These are phyloP conservation scores for Fraxinus xanthoxyloides DNA, from an alignment of 305 asterid species.

Conservation along the genomic window DNA sequence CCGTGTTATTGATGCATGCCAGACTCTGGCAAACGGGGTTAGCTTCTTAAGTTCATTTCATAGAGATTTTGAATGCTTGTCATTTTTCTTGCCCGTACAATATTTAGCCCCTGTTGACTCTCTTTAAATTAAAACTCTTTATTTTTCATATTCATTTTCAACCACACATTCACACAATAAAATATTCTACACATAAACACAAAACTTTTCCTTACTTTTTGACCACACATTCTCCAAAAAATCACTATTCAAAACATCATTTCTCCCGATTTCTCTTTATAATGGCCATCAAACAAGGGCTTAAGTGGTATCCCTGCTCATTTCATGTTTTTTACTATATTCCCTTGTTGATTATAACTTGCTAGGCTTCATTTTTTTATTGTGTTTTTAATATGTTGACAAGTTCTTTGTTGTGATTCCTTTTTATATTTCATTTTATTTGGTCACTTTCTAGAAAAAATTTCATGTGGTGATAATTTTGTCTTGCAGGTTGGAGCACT, in stretches of 20 bases:
- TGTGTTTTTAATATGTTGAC: constrained; percentile 2
- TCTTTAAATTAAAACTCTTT: neutral
- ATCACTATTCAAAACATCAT: neutral
- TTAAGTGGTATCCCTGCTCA: neutral
- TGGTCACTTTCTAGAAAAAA: neutral
- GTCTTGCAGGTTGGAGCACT: constrained; percentile 60
- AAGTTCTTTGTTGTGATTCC: neutral
- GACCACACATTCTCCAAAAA: neutral
- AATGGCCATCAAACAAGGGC: neutral
- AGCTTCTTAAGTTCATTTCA: neutral
- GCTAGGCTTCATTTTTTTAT: neutral
- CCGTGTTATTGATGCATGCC: neutral
- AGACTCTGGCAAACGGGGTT: neutral
- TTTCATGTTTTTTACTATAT: constrained; percentile 9
- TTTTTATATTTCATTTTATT: constrained; percentile 8
- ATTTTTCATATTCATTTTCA: neutral
- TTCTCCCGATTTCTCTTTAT: neutral
- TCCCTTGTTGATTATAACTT: constrained; percentile 13
- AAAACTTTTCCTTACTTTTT: too few species aligned
- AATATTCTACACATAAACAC: neutral
- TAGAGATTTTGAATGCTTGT: neutral
- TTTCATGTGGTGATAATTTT: constrained; percentile 11
- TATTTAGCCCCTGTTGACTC: neutral
- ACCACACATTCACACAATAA: neutral
- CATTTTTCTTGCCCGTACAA: neutral